Conservation (phyloP, 768 basidiomycete genomes). For the Hericium coralloides region DNA sequence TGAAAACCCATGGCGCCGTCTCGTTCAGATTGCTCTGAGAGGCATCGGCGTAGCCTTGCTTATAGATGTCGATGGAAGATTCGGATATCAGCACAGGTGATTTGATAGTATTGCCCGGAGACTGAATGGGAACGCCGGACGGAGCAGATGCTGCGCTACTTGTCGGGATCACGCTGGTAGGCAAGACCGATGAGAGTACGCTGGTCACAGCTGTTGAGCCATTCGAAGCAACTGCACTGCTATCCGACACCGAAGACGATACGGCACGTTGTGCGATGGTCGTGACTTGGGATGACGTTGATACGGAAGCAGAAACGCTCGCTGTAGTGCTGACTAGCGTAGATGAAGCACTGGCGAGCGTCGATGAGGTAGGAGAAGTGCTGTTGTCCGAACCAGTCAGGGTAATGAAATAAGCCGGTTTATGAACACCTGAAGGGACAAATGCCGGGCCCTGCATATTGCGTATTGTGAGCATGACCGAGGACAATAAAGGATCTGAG, state of each 20-base stretch:
- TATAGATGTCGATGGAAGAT: slow-evolving; percentile 45
- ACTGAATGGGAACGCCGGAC: neutral
- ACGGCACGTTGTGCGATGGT: too few species aligned
- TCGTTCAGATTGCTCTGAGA: slow-evolving; percentile 27
- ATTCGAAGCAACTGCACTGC: too few species aligned
- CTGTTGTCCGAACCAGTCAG: slow-evolving; percentile 18
- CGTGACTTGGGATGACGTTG: too few species aligned
- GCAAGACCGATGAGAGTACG: too few species aligned
- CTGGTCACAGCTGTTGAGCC: too few species aligned
- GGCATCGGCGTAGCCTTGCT: slow-evolving; percentile 37
- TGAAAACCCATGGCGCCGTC: slow-evolving; percentile 45
- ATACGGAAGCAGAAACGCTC: too few species aligned
- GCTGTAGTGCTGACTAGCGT: too few species aligned
- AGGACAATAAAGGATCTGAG: neutral
- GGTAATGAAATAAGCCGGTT: slow-evolving; percentile 45
- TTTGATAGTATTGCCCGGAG: neutral
- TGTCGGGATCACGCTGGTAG: too few species aligned
- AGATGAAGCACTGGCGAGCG: too few species aligned
- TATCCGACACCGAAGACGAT: too few species aligned
- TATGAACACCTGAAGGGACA: slow-evolving; percentile 44
- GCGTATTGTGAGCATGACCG: neutral
- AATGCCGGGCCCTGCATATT: slow-evolving; percentile 42
- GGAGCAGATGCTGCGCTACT: neutral
- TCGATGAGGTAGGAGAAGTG: neutral
- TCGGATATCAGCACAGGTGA: slow-evolving; percentile 24